These are phyloP conservation scores for Plasmodium gaboni DNA, from an alignment of 169 alveolate species.

Conservation along the genomic window DNA sequence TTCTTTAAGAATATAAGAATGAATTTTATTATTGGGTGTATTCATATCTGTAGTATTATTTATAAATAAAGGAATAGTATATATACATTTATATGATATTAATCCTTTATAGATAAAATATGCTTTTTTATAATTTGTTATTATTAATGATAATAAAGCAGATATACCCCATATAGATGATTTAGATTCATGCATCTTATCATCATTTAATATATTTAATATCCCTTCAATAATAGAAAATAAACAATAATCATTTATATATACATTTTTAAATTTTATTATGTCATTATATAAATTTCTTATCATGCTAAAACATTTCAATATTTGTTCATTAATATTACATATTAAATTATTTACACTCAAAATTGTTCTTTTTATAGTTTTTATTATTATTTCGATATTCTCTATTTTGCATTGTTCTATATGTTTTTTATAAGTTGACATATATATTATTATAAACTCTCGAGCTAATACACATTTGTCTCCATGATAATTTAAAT, in stretches of 20 bases:
- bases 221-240: slow-evolving; percentile 48
- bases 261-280: slow-evolving; percentile 46
- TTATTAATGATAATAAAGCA: slow-evolving; percentile 38
- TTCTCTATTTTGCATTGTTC: slow-evolving; percentile 23
- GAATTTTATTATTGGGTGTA: slow-evolving; percentile 7
- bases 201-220: slow-evolving; percentile 42
- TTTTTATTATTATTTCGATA: slow-evolving; percentile 25
- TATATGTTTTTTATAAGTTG: slow-evolving; percentile 53
- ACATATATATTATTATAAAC: slow-evolving; percentile 20
- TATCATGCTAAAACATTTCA: slow-evolving; percentile 47
- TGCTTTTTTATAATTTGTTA: slow-evolving; percentile 62
- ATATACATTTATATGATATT: slow-evolving; percentile 46
- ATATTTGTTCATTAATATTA: slow-evolving; percentile 50
- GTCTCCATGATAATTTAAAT: slow-evolving; percentile 58
- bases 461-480: slow-evolving; percentile 65
- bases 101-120: slow-evolving; percentile 69
- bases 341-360: slow-evolving; percentile 41
- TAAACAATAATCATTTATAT: slow-evolving; percentile 58
- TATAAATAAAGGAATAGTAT: slow-evolving; percentile 35
- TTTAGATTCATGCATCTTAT: slow-evolving; percentile 31
- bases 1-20: slow-evolving; percentile 33
- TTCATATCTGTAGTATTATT: slow-evolving; percentile 1
- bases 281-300: slow-evolving; percentile 52
- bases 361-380: slow-evolving; percentile 33
- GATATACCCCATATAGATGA: slow-evolving; percentile 62